Evolutionary conservation across 2,329 filamentous ascomycete species (phyloP).

Genomic region (Beauveria rudraprayagi): DNA sequence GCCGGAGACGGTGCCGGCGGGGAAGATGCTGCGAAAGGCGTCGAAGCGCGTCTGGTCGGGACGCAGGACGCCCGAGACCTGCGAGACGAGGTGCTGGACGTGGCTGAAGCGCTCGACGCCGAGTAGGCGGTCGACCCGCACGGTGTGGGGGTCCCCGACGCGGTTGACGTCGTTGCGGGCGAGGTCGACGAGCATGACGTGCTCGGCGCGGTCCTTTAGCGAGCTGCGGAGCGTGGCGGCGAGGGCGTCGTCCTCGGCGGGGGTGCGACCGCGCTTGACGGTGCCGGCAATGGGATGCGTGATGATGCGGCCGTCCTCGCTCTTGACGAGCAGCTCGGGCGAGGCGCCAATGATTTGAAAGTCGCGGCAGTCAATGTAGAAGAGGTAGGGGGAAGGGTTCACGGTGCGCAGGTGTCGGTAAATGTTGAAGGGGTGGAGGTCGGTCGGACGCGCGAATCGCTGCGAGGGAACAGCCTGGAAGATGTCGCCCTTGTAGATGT

Average conservation of each 20-base stretch:
- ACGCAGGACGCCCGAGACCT: slow-evolving; percentile 86
- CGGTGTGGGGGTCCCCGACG: slow-evolving; percentile 83
- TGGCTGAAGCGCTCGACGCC: slow-evolving; percentile 91
- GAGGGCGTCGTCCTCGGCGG: slow-evolving; percentile 72
- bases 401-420: slow-evolving; percentile 95
- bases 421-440: slow-evolving; percentile 93
- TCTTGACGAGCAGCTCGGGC: slow-evolving; percentile 89
- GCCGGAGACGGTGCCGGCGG: slow-evolving; percentile 89
- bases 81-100: slow-evolving; percentile 93
- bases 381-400: slow-evolving; percentile 94
- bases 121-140: slow-evolving; percentile 89
- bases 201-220: slow-evolving; percentile 86
- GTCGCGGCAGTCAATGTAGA: slow-evolving; percentile 84
- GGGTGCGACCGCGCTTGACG: slow-evolving; percentile 73
- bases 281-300: slow-evolving; percentile 97
- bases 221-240: slow-evolving; percentile 69
- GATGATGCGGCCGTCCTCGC: slow-evolving; percentile 77
- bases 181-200: slow-evolving; percentile 96
- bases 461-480: slow-evolving; percentile 97
- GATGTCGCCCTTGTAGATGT: slow-evolving; percentile 87
- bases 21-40: slow-evolving; percentile 93
- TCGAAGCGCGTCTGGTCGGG: slow-evolving; percentile 83
- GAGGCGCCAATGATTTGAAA: slow-evolving; percentile 96
- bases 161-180: slow-evolving; percentile 96
- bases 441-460: slow-evolving; percentile 80